A percentile compares a stretch with the other conserved stretches of the same genome.
Conservation (phyloP, 371 early-diverging fungal species). For the Lichtheimia hyalospora region DNA sequence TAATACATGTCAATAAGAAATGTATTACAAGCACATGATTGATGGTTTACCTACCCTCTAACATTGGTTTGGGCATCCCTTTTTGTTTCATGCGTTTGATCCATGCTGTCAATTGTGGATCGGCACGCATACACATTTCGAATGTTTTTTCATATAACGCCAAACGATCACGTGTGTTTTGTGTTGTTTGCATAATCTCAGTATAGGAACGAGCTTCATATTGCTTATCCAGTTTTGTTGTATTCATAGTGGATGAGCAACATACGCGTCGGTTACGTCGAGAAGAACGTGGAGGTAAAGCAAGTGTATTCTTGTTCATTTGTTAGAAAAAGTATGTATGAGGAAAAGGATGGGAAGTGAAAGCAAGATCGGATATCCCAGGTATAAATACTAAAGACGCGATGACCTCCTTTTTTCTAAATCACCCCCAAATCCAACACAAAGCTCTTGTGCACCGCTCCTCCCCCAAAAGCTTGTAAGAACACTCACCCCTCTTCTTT, state of each 20-base stretch:
- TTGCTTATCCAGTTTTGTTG: constrained; percentile 13
- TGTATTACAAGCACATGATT: background rate
- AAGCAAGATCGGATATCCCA: too few species aligned
- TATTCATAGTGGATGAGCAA: background rate
- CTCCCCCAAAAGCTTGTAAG: too few species aligned
- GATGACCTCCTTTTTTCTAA: too few species aligned
- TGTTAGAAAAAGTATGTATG: too few species aligned
- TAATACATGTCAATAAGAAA: background rate
- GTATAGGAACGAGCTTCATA: constrained; percentile 31
- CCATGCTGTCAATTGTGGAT: constrained; percentile 30
- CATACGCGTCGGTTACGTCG: constrained; percentile 9
- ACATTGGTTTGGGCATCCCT: constrained; percentile 24
- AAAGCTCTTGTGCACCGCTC: too few species aligned
- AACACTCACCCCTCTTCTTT: too few species aligned
- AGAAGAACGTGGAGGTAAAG: constrained; percentile 12
- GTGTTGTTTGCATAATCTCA: constrained; percentile 40
- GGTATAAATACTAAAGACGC: too few species aligned
- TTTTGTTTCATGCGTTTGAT: constrained; percentile 16
- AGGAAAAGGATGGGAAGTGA: too few species aligned
- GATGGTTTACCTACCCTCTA: constrained; percentile 14
- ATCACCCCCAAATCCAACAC: too few species aligned
- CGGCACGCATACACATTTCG: constrained; percentile 32
- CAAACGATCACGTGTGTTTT: constrained; percentile 29
- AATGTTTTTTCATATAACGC: constrained; percentile 37
- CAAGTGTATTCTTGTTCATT: background rate